Evolutionary conservation across 805 yeast species (phyloP), one percentile per base, ranked within the genome.

Genomic region (Wickerhamiella kazuoi): DNA sequence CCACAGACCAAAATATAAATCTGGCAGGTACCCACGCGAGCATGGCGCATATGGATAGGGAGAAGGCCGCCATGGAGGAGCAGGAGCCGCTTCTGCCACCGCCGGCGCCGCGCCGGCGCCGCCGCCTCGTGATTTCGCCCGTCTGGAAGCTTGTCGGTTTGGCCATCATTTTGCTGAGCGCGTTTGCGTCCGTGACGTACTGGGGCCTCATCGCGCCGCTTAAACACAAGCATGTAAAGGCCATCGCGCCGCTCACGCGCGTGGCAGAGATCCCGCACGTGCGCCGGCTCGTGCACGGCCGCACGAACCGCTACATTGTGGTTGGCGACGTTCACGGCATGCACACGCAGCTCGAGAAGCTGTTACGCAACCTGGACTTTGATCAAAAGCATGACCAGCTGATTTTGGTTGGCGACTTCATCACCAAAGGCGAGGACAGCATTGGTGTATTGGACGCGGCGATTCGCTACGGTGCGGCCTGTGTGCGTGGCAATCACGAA

Each of bases 261-360:
- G 51, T 50, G 7, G 46, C 49, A 33, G 23, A 40, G 31, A 37
- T 50, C 9, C 46, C 51, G 8, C 43, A 48, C 5, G 29, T 30
- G 18, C 34, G 28, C 16, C 38, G 40, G 37, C 44, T 50, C 9
- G 37, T 40, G 11, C 36, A 30, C 8, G 44, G 40, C 14, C n/a
- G 31, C 5, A 19, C 16, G 3, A 37, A 31, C 30, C 63, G 93
- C 43, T 51, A 79, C 14, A 64, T 87, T 3, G 52, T 83, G 35
- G 65, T 86, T 20, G 96, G 97, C 3, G 97, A 86, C 55, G 72
- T 86, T 18, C 97, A 86, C 59, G 96, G 95, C 2, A 74, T 76
- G 48, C 72, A 65, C 49, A 58, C 63, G 6, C 72, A 72, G 49
- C 60, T 84, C 40, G 53, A 54, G 41, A 57, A 63, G 36, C 61